phyloP scores from a whole-genome alignment of 2,329 filamentous ascomycete genomes.

The Coniella lustricola region DNA sequence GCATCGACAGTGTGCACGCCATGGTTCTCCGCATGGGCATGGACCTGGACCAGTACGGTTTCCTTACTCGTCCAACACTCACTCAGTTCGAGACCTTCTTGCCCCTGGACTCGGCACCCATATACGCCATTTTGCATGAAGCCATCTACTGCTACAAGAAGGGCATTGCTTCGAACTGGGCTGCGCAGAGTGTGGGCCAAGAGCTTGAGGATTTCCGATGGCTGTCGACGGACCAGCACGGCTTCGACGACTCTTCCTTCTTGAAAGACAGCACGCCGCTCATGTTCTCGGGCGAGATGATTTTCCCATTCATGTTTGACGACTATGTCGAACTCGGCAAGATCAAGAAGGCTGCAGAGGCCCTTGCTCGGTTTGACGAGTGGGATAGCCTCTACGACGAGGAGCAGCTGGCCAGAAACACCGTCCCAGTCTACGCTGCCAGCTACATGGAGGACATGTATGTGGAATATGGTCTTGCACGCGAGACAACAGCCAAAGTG shows the following conservation, averaged over 20 bases:
- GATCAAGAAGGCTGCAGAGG: conserved; percentile 61
- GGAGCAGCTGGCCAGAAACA: conserved; percentile 52
- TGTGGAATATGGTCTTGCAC: conserved; percentile 56
- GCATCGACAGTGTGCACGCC: conserved; percentile 67
- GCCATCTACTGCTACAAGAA: conserved; percentile 73
- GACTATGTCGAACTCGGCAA: conserved; percentile 68
- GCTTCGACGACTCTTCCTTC: conserved; percentile 21
- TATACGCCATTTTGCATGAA: conserved; percentile 86
- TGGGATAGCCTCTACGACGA: conserved; percentile 61
- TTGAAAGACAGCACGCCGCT: conserved; percentile 42
- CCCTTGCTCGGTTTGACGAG: conserved; percentile 51
- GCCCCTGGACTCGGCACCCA: conserved; percentile 66
- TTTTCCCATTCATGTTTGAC: conserved; percentile 79
- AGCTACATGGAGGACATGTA: conserved; percentile 68
- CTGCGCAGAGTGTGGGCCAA: conserved; percentile 58
- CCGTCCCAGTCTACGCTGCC: conserved; percentile 61
- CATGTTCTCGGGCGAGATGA: conserved; percentile 88
- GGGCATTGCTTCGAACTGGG: conserved; percentile 62
- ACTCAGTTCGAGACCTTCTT: conserved; percentile 59
- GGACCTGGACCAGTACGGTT: conserved; percentile 71
- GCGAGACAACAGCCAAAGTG: conserved; percentile 62
- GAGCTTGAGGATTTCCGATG: conserved; percentile 41
- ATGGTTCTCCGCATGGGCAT: conserved; percentile 62
- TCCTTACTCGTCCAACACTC: conserved; percentile 66
- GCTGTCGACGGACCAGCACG: conserved; percentile 37